These are phyloP conservation scores for Rhizopogon salebrosus DNA, from an alignment of 768 basidiomycete genomes.

Conservation along the genomic window DNA sequence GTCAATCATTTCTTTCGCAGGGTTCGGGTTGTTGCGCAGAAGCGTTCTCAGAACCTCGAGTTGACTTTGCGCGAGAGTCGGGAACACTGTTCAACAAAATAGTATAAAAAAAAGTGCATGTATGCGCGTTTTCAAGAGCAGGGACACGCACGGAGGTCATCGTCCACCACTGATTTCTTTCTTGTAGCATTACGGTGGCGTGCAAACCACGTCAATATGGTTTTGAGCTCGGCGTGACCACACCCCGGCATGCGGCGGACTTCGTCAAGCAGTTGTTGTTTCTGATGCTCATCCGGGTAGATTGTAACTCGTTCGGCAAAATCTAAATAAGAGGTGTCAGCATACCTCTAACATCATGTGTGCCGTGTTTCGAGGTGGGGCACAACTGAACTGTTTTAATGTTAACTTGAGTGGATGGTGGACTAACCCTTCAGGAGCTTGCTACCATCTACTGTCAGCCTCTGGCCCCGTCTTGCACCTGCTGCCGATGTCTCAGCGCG, in stretches of 20 bases:
- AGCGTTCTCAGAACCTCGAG: constrained; percentile 17
- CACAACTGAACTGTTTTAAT: too few species aligned
- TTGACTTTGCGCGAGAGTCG: constrained; percentile 18
- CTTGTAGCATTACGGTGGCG: constrained; percentile 4
- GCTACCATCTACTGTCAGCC: background rate
- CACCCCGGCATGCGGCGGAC: background rate
- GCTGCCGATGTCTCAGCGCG: background rate
- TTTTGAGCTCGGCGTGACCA: background rate
- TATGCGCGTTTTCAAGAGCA: background rate
- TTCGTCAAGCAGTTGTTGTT: background rate
- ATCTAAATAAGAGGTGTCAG: background rate
- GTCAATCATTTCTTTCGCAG: constrained; percentile 15
- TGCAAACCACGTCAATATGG: constrained; percentile 12
- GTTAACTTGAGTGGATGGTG: background rate
- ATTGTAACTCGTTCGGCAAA: background rate
- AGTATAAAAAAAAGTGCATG: constrained; percentile 1
- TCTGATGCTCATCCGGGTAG: background rate
- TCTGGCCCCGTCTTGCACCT: background rate
- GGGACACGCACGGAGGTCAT: constrained; percentile 19
- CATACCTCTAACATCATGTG: background rate
- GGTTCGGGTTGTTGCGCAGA: constrained; percentile 10
- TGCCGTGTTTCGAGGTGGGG: background rate
- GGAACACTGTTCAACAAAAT: constrained; percentile 16
- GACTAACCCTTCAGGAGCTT: background rate
- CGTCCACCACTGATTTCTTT: constrained; percentile 19